phyloP scores from a whole-genome alignment of 1,284 basidiomycete genomes.

The Cronartium quercuum region DNA sequence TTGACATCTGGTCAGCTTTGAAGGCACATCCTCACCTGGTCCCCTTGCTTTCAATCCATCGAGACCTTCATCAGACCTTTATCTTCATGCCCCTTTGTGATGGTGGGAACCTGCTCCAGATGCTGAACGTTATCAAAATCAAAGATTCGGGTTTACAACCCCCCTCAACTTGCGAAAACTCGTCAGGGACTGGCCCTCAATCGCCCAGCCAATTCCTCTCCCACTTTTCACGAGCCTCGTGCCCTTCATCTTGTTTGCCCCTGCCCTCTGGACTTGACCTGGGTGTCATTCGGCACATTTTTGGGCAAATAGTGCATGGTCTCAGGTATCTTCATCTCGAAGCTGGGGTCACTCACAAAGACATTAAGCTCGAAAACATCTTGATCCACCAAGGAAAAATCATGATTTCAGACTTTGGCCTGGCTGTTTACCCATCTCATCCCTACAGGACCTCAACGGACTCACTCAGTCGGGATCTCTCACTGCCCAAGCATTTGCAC shows the following conservation, averaged over 20 bases:
- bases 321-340: constrained; percentile 77
- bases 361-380: constrained; percentile 95
- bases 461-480: constrained; percentile 8
- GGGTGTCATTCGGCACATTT: constrained; percentile 68
- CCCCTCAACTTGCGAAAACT: background rate
- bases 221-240: background rate
- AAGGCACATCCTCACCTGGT: constrained; percentile 63
- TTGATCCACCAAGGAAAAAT: constrained; percentile 73
- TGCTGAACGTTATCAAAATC: constrained; percentile 56
- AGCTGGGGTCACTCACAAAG: constrained; percentile 73
- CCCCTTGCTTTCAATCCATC: constrained; percentile 66
- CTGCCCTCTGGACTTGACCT: constrained; percentile 40
- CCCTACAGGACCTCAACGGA: constrained; percentile 10
- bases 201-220: constrained; percentile 11
- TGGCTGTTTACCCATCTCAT: constrained; percentile 55
- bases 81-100: constrained; percentile 77
- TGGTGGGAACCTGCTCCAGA: constrained; percentile 76
- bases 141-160: background rate
- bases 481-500: constrained; percentile 14
- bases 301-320: constrained; percentile 79
- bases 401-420: constrained; percentile 75
- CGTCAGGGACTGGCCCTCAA: background rate
- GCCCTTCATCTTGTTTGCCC: background rate
- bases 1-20: constrained; percentile 68
- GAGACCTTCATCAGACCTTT: constrained; percentile 66